phyloP scores from a whole-genome alignment of 2,329 filamentous ascomycete species.

The Talaromyces sp. region DNA sequence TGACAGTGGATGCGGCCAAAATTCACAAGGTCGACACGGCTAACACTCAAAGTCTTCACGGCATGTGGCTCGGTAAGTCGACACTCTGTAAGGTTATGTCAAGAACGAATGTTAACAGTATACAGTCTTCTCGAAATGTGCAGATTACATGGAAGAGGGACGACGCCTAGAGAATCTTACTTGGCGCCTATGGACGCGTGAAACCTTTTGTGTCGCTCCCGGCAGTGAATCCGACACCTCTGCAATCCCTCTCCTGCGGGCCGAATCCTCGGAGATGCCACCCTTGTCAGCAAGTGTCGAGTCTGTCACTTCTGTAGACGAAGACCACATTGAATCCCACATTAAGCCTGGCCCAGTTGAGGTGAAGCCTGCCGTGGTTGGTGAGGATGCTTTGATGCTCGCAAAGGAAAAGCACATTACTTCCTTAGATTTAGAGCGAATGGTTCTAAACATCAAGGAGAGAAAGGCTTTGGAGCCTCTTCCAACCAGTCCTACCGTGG shows the following conservation, averaged over 20 bases:
- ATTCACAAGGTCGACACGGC: conserved; percentile 93
- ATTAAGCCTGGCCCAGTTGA: conserved; percentile 64
- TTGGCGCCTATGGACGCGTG: conserved; percentile 91
- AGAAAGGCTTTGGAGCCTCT: conserved; percentile 63
- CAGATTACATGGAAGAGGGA: conserved; percentile 88
- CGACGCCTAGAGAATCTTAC: conserved; percentile 89
- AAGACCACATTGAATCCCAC: conserved; percentile 45
- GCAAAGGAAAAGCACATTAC: conserved; percentile 82
- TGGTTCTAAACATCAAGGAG: conserved; percentile 87
- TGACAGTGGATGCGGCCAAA: conserved; percentile 84
- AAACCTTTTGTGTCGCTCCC: conserved; percentile 83
- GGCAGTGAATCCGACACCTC: conserved; percentile 48
- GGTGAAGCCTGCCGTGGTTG: conserved; percentile 51
- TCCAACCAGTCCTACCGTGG: conserved; percentile 36
- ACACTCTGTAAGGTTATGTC: not conserved
- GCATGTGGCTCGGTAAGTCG: conserved; percentile 89
- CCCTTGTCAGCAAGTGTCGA: conserved; percentile 74
- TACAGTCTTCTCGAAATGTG: conserved; percentile 86
- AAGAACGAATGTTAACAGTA: not conserved
- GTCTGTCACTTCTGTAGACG: conserved; percentile 63
- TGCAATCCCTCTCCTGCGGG: conserved; percentile 45
- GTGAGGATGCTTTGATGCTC: conserved; percentile 60
- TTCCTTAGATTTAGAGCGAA: conserved; percentile 87
- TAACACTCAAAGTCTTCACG: conserved; percentile 88
- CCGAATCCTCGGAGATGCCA: conserved; percentile 52